A percentile compares a stretch with the other conserved stretches of the same genome.
Evolutionary conservation across 306 rosid species (phyloP).

Genomic region (Castanospermum australe): DNA sequence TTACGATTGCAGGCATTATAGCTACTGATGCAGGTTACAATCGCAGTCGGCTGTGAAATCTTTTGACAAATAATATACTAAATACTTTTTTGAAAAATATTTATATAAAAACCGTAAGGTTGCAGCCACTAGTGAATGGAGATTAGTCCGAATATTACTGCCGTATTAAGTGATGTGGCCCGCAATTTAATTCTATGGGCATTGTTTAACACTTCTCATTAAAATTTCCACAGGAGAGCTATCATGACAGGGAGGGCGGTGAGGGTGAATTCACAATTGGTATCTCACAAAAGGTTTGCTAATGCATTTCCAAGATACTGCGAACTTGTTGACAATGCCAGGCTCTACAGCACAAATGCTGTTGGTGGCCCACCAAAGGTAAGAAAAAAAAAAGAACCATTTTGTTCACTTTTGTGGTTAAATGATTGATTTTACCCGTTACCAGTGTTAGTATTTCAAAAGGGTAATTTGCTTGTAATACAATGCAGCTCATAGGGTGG

Average conservation of each 20-base stretch:
- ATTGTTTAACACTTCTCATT: neutral
- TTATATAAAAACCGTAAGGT: too few species aligned
- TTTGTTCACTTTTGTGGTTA: neutral
- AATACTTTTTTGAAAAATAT: too few species aligned
- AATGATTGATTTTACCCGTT: neutral
- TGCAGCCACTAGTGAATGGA: too few species aligned
- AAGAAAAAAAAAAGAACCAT: neutral
- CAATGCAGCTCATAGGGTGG: slow-evolving; percentile 67
- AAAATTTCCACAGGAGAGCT: slow-evolving; percentile 67
- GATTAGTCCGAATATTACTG: too few species aligned
- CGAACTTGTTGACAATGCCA: slow-evolving; percentile 79
- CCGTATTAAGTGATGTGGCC: too few species aligned
- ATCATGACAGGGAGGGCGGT: slow-evolving; percentile 82
- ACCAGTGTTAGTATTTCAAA: neutral
- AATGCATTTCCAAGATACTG: slow-evolving; percentile 69
- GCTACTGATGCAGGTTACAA: too few species aligned
- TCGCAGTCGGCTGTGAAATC: too few species aligned
- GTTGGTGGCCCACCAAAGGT: slow-evolving; percentile 70
- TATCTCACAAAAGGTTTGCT: slow-evolving; percentile 95
- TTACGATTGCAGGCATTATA: too few species aligned
- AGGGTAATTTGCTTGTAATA: slow-evolving; percentile 8
- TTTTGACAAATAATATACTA: too few species aligned
- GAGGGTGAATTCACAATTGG: slow-evolving; percentile 80
- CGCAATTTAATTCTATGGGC: too few species aligned
- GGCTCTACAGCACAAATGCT: slow-evolving; percentile 60